Percentiles rank a stretch among this genome's conserved stretches.
These are phyloP conservation scores for Aspergillus terreus DNA, from an alignment of 2,329 filamentous ascomycete genomes.

Conservation along the genomic window DNA sequence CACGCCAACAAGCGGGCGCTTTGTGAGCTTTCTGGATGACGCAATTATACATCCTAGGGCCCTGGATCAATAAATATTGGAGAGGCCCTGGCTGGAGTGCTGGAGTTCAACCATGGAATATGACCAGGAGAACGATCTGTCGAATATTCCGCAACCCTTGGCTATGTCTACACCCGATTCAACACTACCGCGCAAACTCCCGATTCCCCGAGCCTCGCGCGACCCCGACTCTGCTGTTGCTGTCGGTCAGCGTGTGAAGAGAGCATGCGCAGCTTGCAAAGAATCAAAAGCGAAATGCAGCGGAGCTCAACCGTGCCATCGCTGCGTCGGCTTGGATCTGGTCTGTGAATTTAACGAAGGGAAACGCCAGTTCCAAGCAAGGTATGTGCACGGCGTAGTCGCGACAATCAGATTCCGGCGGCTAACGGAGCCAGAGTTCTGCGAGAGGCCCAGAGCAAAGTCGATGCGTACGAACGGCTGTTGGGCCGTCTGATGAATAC, in stretches of 20 bases:
- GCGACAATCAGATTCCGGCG: background rate
- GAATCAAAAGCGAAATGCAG: background rate
- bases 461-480: background rate
- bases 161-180: too few relatives aligned
- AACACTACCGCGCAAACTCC: background rate
- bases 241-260: background rate
- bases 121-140: too few relatives aligned
- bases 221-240: background rate
- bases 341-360: background rate
- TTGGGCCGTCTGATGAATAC: background rate
- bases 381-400: background rate
- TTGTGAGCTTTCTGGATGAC: too few relatives aligned
- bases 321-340: background rate
- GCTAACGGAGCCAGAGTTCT: background rate
- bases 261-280: background rate
- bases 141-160: too few relatives aligned
- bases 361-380: background rate
- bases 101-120: too few relatives aligned
- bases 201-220: background rate
- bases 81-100: too few relatives aligned
- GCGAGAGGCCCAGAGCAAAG: background rate
- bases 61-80: too few relatives aligned
- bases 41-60: too few relatives aligned
- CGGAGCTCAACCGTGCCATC: background rate
- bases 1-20: too few relatives aligned